A percentile compares a stretch with the other conserved stretches of the same genome.
These are phyloP conservation scores for Pyrrhoderma noxium DNA, from an alignment of 1,284 basidiomycete genomes.

Conservation along the genomic window DNA sequence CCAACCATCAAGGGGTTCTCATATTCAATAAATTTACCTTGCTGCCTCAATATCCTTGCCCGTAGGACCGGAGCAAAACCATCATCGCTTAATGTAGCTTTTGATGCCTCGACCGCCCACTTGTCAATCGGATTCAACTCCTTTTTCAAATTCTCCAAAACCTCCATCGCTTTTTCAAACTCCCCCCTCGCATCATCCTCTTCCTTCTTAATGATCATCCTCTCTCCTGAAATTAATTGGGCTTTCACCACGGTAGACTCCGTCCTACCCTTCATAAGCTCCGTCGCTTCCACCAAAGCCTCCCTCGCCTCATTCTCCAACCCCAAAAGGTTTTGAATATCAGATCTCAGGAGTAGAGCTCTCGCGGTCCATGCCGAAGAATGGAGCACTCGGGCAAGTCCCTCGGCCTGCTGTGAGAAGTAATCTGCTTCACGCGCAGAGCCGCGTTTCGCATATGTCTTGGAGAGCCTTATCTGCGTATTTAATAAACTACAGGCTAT, in stretches of 20 bases:
- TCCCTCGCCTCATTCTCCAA: slow-evolving; percentile 47
- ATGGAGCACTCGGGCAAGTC: slow-evolving; percentile 60
- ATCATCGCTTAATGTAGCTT: slow-evolving; percentile 34
- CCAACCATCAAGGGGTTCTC: too few relatives aligned
- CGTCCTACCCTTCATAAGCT: slow-evolving; percentile 36
- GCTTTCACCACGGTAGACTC: slow-evolving; percentile 59
- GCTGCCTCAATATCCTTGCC: slow-evolving; percentile 62
- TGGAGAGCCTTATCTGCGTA: slow-evolving; percentile 56
- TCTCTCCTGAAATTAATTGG: slow-evolving; percentile 53
- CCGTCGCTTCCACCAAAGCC: slow-evolving; percentile 45
- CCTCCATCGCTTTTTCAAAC: slow-evolving; percentile 45
- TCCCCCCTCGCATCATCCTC: slow-evolving; percentile 41
- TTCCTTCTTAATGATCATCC: slow-evolving; percentile 42
- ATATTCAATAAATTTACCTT: slow-evolving; percentile 54
- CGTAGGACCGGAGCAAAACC: slow-evolving; percentile 61
- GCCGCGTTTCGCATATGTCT: slow-evolving; percentile 62
- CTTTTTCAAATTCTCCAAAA: slow-evolving; percentile 53
- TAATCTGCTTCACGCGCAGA: slow-evolving; percentile 78
- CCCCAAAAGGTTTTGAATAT: slow-evolving; percentile 60
- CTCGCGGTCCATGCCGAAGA: slow-evolving; percentile 58
- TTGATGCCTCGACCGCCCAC: slow-evolving; percentile 17
- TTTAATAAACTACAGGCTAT: slow-evolving; percentile 62
- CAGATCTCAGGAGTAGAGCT: slow-evolving; percentile 57
- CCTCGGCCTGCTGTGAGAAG: slow-evolving; percentile 66
- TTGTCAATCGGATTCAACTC: slow-evolving; percentile 49